Evolutionary conservation across 495 filamentous ascomycete genomes (phyloP), one percentile per base, ranked within the genome.

Genomic region (Letharia columbiana): DNA sequence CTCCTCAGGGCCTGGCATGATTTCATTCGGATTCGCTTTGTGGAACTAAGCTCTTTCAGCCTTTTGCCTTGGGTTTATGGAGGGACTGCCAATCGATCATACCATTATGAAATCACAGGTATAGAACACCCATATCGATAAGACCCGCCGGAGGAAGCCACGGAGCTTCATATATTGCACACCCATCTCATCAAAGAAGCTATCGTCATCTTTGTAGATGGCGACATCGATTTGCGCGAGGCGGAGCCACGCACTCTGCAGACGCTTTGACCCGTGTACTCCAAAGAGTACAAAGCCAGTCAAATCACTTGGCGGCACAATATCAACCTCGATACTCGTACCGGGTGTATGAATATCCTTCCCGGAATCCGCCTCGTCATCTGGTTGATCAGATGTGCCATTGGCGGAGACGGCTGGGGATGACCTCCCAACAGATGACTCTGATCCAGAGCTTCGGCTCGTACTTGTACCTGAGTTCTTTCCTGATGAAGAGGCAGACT

Each of bases 1-100:
- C 42, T 62, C 61, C 33, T 50, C 1, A 31, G n/a, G 61, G 13
- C 61, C 61, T 28, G 39, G 28, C n/a, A 47, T 23, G 6, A 62
- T 62, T 37, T 62, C 61, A 8, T 62, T 62, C 13, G 42, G 42
- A n/a, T 47, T 62, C 15, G 61, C 61, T 50, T 62, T 62, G 42
- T 62, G n/a, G 45, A 47, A 62, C 42, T 62, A 33, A 10, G 23
- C 3, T 18, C 12, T 40, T 12, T 62, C 10, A 62, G 61, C 44
- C 7, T 60, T 28, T 31, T n/a, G 15, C 39, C 10, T 40, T 49
- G 1, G 1, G 28, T 0, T 4, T 9, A 20, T 49, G 6, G 13
- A 44, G 42, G 42, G 47, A 23, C 9, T 50, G n/a, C n/a, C n/a
- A 28, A 20, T 37, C 6, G n/a, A 42, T 28, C 5, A 33, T 45